Conservation (phyloP, 257 asterid species). For the Ilex asprella region DNA sequence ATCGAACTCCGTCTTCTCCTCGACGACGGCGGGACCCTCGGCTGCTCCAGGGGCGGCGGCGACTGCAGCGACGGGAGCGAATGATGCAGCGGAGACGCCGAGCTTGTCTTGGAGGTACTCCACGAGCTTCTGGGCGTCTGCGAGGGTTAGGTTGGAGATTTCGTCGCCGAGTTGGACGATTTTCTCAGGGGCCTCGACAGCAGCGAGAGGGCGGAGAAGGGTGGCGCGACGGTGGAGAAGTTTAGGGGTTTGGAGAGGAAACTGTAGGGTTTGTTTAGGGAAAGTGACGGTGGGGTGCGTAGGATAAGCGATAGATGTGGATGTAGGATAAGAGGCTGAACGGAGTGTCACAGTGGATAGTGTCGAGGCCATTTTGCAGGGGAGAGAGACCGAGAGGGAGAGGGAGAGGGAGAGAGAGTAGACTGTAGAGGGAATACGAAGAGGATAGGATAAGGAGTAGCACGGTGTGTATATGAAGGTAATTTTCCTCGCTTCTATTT, state of each 20-base stretch:
- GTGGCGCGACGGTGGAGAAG: constrained; percentile 41
- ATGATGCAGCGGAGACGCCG: constrained; percentile 88
- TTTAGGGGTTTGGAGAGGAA: constrained; percentile 30
- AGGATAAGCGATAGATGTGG: constrained; percentile 18
- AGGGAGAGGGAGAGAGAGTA: background rate
- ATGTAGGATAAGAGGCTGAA: constrained; percentile 27
- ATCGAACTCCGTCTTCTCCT: constrained; percentile 91
- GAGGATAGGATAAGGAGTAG: constrained; percentile 13
- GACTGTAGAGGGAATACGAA: constrained; percentile 1
- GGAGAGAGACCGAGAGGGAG: constrained; percentile 6
- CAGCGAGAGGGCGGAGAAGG: constrained; percentile 48
- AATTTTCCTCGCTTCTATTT: no score
- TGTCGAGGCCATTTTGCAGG: constrained; percentile 57
- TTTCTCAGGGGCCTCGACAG: constrained; percentile 87
- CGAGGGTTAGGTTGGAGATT: constrained; percentile 68
- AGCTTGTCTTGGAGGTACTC: constrained; percentile 94
- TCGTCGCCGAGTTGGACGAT: constrained; percentile 76
- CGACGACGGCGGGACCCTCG: constrained; percentile 57
- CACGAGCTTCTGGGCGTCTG: constrained; percentile 92
- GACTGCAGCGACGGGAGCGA: constrained; percentile 65
- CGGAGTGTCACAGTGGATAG: constrained; percentile 42
- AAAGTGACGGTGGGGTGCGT: constrained; percentile 18
- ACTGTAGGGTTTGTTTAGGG: constrained; percentile 29
- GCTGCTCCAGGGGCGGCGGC: constrained; percentile 30
- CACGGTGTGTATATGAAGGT: no score